These are phyloP conservation scores for Suhomyces atakaporum DNA, from an alignment of 1,139 yeast genomes.

Conservation along the genomic window DNA sequence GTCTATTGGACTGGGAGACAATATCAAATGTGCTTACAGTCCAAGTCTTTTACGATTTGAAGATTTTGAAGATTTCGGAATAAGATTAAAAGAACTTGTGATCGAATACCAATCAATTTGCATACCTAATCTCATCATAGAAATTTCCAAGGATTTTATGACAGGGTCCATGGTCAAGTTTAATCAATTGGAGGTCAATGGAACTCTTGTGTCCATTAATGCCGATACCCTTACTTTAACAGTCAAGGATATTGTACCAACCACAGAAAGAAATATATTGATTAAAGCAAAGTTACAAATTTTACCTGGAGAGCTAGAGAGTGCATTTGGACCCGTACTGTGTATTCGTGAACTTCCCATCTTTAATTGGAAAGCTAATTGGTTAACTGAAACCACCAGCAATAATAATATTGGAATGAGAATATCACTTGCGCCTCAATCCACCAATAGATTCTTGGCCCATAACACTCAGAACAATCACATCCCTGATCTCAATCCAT, in stretches of 20 bases:
- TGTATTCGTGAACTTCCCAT: constrained; percentile 15
- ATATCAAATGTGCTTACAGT: constrained; percentile 18
- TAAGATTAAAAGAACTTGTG: constrained; percentile 19
- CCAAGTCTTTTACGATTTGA: constrained; percentile 24
- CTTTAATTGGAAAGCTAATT: constrained; percentile 14
- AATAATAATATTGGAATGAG: constrained; percentile 1
- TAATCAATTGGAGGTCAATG: constrained; percentile 28
- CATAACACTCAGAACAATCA: no score
- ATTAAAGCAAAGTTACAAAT: constrained; percentile 17
- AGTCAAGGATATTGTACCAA: constrained; percentile 20
- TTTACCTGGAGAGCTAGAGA: constrained; percentile 6
- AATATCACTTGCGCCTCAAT: constrained; percentile 1
- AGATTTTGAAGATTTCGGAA: constrained; percentile 21
- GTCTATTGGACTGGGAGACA: constrained; percentile 7
- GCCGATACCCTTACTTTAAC: constrained; percentile 13
- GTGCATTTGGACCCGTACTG: constrained; percentile 6
- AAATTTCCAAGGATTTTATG: constrained; percentile 22
- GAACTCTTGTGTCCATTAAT: constrained; percentile 16
- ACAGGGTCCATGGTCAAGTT: constrained; percentile 23
- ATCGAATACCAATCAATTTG: constrained; percentile 21
- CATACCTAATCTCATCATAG: constrained; percentile 23
- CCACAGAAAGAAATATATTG: constrained; percentile 20
- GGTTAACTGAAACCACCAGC: constrained; percentile 15
- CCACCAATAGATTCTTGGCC: constrained; percentile 1
- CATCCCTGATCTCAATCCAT: no score